Percentiles rank a stretch among this genome's conserved stretches.
Evolutionary conservation across 1,284 basidiomycete genomes (phyloP).

Genomic region (Ceratobasidium sp.): DNA sequence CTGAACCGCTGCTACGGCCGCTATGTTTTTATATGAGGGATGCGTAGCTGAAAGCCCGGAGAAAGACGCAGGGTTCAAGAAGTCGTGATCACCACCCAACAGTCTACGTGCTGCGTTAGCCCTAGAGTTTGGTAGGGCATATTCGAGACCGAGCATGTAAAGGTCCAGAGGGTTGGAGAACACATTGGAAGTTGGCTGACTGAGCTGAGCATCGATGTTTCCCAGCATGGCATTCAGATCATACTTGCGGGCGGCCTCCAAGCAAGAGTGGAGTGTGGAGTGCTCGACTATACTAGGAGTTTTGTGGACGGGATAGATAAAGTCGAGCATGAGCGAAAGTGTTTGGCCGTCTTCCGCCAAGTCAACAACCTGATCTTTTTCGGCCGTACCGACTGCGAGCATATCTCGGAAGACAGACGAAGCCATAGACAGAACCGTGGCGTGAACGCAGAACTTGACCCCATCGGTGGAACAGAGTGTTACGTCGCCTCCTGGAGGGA

Average conservation of each 20-base stretch:
- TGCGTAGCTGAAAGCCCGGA: neutral
- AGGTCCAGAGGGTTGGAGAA: neutral
- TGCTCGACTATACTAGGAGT: neutral
- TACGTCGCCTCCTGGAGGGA: conserved; percentile 41
- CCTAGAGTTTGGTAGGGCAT: conserved; percentile 13
- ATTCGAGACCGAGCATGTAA: neutral
- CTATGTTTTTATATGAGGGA: conserved; percentile 3
- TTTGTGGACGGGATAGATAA: conserved; percentile 24
- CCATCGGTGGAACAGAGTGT: conserved; percentile 42
- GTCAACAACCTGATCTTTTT: neutral
- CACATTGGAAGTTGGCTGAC: neutral
- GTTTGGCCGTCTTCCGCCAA: conserved; percentile 7
- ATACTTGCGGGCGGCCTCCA: conserved; percentile 24
- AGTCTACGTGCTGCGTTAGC: too few species aligned
- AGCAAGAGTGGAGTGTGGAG: conserved; percentile 3
- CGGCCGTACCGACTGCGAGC: conserved; percentile 34
- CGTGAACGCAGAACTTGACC: conserved; percentile 41
- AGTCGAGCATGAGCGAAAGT: conserved; percentile 29
- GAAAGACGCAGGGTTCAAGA: conserved; percentile 1
- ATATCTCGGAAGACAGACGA: conserved; percentile 46
- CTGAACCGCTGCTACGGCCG: neutral
- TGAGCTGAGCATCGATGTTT: conserved; percentile 27
- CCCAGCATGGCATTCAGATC: conserved; percentile 11
- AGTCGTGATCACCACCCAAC: neutral
- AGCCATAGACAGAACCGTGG: conserved; percentile 31